Conservation (phyloP, 768 basidiomycete genomes). For the Mycena pura region DNA sequence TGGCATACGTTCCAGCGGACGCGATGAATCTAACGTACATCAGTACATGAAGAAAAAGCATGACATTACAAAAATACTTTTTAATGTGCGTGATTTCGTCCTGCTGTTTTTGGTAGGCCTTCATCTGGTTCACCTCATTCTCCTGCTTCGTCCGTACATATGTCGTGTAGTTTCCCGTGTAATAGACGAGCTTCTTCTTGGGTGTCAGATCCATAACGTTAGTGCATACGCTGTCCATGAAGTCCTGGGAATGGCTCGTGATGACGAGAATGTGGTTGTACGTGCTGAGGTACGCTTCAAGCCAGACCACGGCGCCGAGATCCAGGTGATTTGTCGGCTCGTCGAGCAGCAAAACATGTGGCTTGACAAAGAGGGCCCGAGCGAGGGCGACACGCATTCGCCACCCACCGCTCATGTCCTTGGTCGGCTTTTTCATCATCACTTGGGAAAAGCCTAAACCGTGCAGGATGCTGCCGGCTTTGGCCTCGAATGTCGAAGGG, state of each 20-base stretch:
- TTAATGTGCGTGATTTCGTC: slow-evolving; percentile 99
- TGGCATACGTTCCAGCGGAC: slow-evolving; percentile 99
- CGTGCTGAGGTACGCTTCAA: slow-evolving; percentile 96
- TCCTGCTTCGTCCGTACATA: slow-evolving; percentile 95
- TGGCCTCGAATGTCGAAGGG: slow-evolving; percentile 92
- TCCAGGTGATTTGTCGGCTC: slow-evolving; percentile 95
- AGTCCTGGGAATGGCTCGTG: slow-evolving; percentile 98
- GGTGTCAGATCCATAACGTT: slow-evolving; percentile 96
- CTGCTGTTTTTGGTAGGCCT: slow-evolving; percentile 98
- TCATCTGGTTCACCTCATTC: slow-evolving; percentile 99
- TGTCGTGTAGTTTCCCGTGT: slow-evolving; percentile 96
- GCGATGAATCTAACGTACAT: slow-evolving; percentile 81
- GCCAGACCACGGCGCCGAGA: slow-evolving; percentile 97
- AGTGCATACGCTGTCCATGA: slow-evolving; percentile 97
- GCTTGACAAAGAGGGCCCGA: slow-evolving; percentile 94
- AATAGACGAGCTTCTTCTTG: slow-evolving; percentile 93
- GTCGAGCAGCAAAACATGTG: slow-evolving; percentile 93
- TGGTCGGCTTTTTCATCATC: slow-evolving; percentile 98
- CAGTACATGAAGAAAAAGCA: slow-evolving; percentile 8
- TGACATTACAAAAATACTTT: slow-evolving; percentile 62
- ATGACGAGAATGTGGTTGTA: slow-evolving; percentile 99
- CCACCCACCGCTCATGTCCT: slow-evolving; percentile 99
- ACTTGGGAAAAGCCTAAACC: slow-evolving; percentile 89
- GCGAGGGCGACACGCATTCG: slow-evolving; percentile 98
- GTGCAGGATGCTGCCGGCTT: slow-evolving; percentile 95